These are phyloP conservation scores for Neurospora sp. DNA, from an alignment of 495 filamentous ascomycete genomes.

Conservation along the genomic window DNA sequence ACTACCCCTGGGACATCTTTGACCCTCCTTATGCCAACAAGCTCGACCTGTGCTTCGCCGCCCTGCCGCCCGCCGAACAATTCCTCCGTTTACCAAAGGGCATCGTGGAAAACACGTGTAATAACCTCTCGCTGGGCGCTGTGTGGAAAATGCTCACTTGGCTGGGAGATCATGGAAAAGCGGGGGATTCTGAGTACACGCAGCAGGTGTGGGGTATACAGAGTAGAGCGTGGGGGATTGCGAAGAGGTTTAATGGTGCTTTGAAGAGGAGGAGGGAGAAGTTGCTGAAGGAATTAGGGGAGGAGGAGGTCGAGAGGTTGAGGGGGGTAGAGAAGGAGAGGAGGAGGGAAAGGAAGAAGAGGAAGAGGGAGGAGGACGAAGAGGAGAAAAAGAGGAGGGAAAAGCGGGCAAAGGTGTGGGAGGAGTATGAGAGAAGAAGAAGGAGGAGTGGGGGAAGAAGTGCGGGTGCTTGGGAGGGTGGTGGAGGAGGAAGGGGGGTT, in stretches of 20 bases:
- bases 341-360: background rate
- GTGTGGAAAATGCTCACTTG: background rate
- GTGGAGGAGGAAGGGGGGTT: too few relatives aligned
- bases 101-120: background rate
- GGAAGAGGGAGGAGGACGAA: background rate
- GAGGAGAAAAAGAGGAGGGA: background rate
- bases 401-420: too few relatives aligned
- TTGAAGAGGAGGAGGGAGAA: background rate
- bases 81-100: background rate
- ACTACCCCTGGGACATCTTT: background rate
- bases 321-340: background rate
- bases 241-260: background rate
- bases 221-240: background rate
- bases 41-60: background rate
- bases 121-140: rapidly evolving
- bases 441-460: background rate
- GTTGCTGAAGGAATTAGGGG: background rate
- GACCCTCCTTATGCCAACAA: background rate
- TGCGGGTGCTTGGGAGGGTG: too few relatives aligned
- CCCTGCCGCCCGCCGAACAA: background rate
- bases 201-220: background rate
- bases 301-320: background rate
- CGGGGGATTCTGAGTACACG: rapidly evolving
- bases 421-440: background rate
- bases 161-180: background rate